Percentiles rank a stretch among this genome's conserved stretches.
These are phyloP conservation scores for Myriosclerotinia duriaeana DNA, from an alignment of 2,329 filamentous ascomycete genomes.

Conservation along the genomic window DNA sequence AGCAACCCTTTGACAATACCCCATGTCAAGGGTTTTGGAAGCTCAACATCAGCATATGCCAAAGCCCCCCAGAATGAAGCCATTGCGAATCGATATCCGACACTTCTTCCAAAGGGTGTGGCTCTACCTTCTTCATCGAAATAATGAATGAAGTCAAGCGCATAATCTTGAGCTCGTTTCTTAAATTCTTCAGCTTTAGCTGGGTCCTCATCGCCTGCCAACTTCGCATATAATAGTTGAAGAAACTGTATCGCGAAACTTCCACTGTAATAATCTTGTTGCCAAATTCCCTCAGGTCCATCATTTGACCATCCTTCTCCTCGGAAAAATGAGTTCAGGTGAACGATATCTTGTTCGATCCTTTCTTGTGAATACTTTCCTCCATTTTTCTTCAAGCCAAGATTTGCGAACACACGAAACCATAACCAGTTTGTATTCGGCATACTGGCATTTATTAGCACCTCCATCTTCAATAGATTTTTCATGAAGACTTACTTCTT, in stretches of 20 bases:
- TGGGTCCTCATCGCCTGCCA: conserved; percentile 66
- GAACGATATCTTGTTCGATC: conserved; percentile 72
- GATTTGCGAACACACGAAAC: conserved; percentile 82
- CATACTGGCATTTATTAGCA: conserved; percentile 62
- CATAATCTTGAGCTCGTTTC: conserved; percentile 63
- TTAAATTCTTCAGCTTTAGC: conserved; percentile 67
- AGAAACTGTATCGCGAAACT: conserved; percentile 81
- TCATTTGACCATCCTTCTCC: conserved; percentile 82
- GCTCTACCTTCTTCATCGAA: conserved; percentile 70
- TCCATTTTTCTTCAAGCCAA: conserved; percentile 73
- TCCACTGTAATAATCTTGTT: conserved; percentile 84
- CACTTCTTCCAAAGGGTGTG: conserved; percentile 74
- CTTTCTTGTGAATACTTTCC: conserved; percentile 67
- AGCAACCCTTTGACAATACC: conserved; percentile 76
- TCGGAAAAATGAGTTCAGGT: conserved; percentile 79
- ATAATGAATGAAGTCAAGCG: conserved; percentile 72
- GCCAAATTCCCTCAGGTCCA: conserved; percentile 73
- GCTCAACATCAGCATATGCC: conserved; percentile 72
- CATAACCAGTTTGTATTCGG: conserved; percentile 69
- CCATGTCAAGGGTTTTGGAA: conserved; percentile 71
- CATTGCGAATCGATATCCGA: conserved; percentile 83
- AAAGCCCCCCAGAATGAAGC: conserved; percentile 80
- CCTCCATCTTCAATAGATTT: not conserved
- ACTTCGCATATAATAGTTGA: conserved; percentile 72
- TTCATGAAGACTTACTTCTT: conserved; percentile 56